Evolutionary conservation across 1,139 yeast species (phyloP).

Genomic region (Lodderomyces pseudojiufengensis): DNA sequence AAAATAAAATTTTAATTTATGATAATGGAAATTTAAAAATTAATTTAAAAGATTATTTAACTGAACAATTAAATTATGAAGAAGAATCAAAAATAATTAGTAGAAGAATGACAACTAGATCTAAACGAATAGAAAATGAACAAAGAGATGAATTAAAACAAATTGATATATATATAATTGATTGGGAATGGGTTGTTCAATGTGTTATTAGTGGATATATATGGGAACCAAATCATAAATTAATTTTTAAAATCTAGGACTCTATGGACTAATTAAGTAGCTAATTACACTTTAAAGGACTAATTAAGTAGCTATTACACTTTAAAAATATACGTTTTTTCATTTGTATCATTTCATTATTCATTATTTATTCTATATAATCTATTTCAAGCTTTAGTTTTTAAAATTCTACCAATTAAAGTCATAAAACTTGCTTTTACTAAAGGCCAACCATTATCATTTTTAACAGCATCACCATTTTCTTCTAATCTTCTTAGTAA

Average conservation of each 20-base stretch:
- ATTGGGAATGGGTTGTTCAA: constrained; percentile 79
- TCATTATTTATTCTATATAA: too few relatives aligned
- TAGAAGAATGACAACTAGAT: background rate
- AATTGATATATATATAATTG: constrained; percentile 22
- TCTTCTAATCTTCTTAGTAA: constrained; percentile 89
- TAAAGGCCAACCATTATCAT: constrained; percentile 80
- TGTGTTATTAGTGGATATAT: constrained; percentile 52
- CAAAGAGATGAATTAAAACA: background rate
- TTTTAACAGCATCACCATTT: constrained; percentile 92
- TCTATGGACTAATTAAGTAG: too few relatives aligned
- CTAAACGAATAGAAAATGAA: background rate
- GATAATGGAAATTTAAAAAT: background rate
- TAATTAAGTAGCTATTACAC: too few relatives aligned
- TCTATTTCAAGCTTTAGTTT: too few relatives aligned
- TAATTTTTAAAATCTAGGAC: too few relatives aligned
- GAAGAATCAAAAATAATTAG: constrained; percentile 1
- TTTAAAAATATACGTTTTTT: too few relatives aligned
- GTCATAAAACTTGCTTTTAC: constrained; percentile 53
- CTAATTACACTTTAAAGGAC: too few relatives aligned
- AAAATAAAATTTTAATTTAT: background rate
- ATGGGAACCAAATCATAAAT: constrained; percentile 17
- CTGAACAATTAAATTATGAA: constrained; percentile 27
- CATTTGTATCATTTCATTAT: too few relatives aligned
- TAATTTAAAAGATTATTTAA: constrained; percentile 2
- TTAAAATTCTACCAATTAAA: constrained; percentile 41